Evolutionary conservation across 257 asterid genomes (phyloP).

Genomic region (Forsythia suspensa): DNA sequence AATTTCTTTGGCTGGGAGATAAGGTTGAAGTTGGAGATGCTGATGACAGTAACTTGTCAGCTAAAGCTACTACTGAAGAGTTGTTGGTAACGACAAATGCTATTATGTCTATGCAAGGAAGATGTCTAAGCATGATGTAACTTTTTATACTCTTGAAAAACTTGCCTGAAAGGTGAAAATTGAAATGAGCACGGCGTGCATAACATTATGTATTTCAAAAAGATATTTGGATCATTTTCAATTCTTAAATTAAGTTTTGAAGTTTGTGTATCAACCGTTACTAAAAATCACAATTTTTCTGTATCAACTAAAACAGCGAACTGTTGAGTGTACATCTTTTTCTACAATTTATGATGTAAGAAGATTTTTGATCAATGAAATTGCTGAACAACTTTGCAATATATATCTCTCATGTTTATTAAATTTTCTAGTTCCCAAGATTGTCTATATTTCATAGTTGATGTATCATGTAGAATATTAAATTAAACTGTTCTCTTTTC

Average conservation of each 20-base stretch:
- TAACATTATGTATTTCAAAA: neutral
- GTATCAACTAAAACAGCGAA: neutral
- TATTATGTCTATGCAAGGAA: neutral
- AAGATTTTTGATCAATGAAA: neutral
- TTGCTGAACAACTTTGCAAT: neutral
- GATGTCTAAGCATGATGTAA: neutral
- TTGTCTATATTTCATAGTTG: constrained; percentile 4
- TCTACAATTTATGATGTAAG: neutral
- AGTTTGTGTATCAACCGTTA: neutral
- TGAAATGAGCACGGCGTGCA: neutral
- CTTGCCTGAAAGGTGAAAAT: neutral
- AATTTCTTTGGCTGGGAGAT: neutral
- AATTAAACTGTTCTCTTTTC: neutral
- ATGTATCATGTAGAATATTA: neutral
- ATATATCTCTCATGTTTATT: neutral
- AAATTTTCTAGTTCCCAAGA: neutral
- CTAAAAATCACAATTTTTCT: neutral
- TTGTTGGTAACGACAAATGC: neutral
- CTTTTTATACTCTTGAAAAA: neutral
- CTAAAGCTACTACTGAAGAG: neutral
- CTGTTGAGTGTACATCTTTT: neutral
- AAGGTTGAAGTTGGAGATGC: neutral
- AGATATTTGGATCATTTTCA: neutral
- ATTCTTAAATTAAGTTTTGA: neutral
- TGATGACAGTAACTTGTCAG: neutral